These are phyloP conservation scores for Hordeum pubiflorum DNA, from an alignment of 202 grass and related monocot species.

Conservation along the genomic window DNA sequence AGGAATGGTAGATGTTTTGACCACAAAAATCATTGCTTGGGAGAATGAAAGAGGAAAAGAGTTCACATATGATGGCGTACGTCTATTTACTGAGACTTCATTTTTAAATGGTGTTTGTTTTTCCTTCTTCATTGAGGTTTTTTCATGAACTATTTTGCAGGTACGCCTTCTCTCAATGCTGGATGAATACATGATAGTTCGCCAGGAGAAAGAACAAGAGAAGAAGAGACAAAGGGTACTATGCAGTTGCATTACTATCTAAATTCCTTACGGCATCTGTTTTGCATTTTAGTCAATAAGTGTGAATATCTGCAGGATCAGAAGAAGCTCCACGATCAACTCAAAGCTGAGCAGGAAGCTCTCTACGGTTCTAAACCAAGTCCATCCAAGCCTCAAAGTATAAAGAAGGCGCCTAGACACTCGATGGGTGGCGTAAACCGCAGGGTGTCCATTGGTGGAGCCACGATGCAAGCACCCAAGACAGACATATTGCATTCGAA, in stretches of 20 bases:
- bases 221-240: constrained; percentile 85
- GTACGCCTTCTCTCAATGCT: constrained; percentile 71
- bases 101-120: not conserved
- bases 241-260: not conserved
- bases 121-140: constrained; percentile 17
- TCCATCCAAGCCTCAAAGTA: constrained; percentile 69
- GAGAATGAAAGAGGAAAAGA: constrained; percentile 55
- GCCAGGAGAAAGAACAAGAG: constrained; percentile 84
- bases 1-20: constrained; percentile 80
- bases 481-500: constrained; percentile 62
- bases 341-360: constrained; percentile 87
- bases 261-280: not conserved
- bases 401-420: constrained; percentile 52
- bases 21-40: constrained; percentile 63
- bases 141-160: constrained; percentile 41
- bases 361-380: constrained; percentile 90
- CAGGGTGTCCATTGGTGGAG: constrained; percentile 75
- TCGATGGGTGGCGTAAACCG: constrained; percentile 60
- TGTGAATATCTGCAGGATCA: constrained; percentile 60
- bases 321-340: constrained; percentile 81
- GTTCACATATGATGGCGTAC: constrained; percentile 83
- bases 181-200: constrained; percentile 73
- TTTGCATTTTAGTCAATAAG: not conserved
- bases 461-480: constrained; percentile 51
- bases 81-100: constrained; percentile 6